A percentile compares a stretch with the other conserved stretches of the same genome.
Conservation (phyloP, 768 basidiomycete species). For the Xerocomellus chrysenteron region DNA sequence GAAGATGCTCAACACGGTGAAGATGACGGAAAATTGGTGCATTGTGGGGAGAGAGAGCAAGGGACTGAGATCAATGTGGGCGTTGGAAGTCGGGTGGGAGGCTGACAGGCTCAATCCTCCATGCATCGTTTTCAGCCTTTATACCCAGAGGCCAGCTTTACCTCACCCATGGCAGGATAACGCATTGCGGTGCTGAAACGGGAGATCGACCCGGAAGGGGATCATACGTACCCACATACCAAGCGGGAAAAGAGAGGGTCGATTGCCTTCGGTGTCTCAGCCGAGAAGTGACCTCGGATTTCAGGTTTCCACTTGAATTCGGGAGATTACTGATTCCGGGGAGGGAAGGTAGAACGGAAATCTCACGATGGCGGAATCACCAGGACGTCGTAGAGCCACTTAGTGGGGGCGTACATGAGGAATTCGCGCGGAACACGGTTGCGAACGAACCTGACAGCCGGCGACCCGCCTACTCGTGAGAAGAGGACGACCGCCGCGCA, state of each 20-base stretch:
- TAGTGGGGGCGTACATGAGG: slow-evolving; percentile 16
- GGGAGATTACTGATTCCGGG: slow-evolving; percentile 21
- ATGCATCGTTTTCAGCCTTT: slow-evolving; percentile 19
- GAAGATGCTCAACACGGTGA: slow-evolving; percentile 43
- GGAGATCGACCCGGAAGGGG: slow-evolving; percentile 32
- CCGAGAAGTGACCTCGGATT: slow-evolving; percentile 18
- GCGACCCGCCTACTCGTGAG: slow-evolving; percentile 4
- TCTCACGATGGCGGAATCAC: slow-evolving; percentile 20
- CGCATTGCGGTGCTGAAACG: slow-evolving; percentile 20
- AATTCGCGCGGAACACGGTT: slow-evolving; percentile 18
- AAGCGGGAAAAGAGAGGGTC: slow-evolving; percentile 23
- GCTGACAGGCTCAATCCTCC: not conserved
- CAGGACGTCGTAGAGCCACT: slow-evolving; percentile 1
- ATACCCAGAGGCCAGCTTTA: slow-evolving; percentile 27
- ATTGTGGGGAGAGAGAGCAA: slow-evolving; percentile 6
- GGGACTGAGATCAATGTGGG: not conserved
- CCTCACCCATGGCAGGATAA: slow-evolving; percentile 29
- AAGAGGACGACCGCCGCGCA: not conserved
- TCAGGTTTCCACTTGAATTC: slow-evolving; percentile 7
- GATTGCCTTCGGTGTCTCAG: slow-evolving; percentile 18
- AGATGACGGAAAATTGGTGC: slow-evolving; percentile 23
- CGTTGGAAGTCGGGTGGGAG: slow-evolving; percentile 2
- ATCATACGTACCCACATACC: slow-evolving; percentile 23
- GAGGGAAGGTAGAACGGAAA: slow-evolving; percentile 1
- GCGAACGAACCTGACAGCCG: slow-evolving; percentile 11